Conservation (phyloP, 257 asterid genomes). For the Petunia secreta region DNA sequence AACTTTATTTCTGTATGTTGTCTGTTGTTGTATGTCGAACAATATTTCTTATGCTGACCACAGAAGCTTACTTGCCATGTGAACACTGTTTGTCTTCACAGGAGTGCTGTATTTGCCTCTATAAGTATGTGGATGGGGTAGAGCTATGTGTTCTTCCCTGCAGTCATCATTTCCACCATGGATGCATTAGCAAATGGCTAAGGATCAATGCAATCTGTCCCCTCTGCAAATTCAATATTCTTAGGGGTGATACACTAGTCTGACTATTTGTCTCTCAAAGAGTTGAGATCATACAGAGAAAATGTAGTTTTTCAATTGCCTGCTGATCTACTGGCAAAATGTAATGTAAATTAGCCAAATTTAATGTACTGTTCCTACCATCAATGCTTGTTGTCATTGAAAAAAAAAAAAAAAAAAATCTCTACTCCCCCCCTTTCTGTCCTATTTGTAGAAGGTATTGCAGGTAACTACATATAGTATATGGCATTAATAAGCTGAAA, state of each 20-base stretch:
- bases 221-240: conserved; percentile 82
- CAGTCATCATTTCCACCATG: conserved; percentile 89
- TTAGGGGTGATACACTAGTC: conserved; percentile 56
- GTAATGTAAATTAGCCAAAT: conserved; percentile 40
- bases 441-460: neutral
- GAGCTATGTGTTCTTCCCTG: conserved; percentile 85
- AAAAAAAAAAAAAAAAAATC: no score
- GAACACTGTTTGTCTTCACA: conserved; percentile 28
- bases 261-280: conserved; percentile 31
- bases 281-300: neutral
- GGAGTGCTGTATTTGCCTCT: conserved; percentile 98
- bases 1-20: neutral
- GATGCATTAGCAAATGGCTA: conserved; percentile 83
- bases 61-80: neutral
- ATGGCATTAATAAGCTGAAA: no score
- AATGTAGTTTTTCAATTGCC: neutral
- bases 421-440: neutral
- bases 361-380: neutral
- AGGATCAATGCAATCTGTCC: conserved; percentile 90
- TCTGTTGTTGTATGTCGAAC: neutral
- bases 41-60: neutral
- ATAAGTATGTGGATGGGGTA: conserved; percentile 66
- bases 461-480: no score
- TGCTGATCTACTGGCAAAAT: conserved; percentile 30
- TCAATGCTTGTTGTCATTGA: neutral